Evolutionary conservation across 768 basidiomycete species (phyloP).

Genomic region (Trichaptum fuscoviolaceum): DNA sequence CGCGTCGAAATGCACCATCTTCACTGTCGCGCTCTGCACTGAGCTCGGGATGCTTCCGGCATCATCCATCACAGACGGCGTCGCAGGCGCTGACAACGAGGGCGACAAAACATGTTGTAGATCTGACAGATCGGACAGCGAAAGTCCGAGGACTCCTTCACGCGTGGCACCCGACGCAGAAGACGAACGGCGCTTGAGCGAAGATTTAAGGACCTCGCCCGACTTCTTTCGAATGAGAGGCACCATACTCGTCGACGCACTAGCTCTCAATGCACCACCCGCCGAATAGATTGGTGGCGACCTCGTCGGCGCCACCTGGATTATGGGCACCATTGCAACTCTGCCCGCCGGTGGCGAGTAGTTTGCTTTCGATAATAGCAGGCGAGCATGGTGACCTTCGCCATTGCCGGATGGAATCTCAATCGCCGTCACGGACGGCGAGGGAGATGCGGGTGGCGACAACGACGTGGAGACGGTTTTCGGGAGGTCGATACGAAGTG

Average conservation of each 20-base stretch:
- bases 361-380: not conserved
- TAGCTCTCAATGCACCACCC: not conserved
- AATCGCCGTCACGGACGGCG: not conserved
- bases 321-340: not conserved
- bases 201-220: conserved; percentile 88
- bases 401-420: not conserved
- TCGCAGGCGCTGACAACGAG: conserved; percentile 6
- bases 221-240: conserved; percentile 83
- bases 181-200: conserved; percentile 62
- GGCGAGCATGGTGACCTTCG: not conserved
- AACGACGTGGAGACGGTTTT: not conserved
- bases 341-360: not conserved
- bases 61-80: conserved; percentile 5
- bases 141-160: conserved; percentile 5
- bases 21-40: conserved; percentile 30
- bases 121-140: not conserved
- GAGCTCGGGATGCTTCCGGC: conserved; percentile 9
- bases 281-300: not conserved
- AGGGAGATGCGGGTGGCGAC: not conserved
- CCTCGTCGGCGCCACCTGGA: not conserved
- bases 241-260: conserved; percentile 16
- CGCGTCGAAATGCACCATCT: conserved; percentile 89
- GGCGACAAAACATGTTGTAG: conserved; percentile 12
- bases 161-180: conserved; percentile 8
- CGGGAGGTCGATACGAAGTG: not conserved